Evolutionary conservation across 2,329 filamentous ascomycete genomes (phyloP), one percentile per base, ranked within the genome.

Genomic region (Cryphonectria nitschkei): DNA sequence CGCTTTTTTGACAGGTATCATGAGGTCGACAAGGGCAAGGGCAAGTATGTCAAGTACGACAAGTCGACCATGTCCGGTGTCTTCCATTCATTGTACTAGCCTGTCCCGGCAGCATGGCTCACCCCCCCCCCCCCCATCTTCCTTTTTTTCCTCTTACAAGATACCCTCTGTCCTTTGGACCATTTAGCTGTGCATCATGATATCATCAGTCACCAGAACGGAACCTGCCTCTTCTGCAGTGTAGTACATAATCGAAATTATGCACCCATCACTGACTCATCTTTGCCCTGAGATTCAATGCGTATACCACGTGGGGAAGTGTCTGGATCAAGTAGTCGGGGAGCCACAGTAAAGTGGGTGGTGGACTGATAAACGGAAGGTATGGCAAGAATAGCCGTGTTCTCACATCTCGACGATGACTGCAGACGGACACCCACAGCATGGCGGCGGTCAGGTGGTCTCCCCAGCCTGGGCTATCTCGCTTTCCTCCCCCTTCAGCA

Each of bases 31-130:
- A 98, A 97, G 84, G 96, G 96, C 72, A 97, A 95, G 82, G 95
- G 95, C 75, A 99, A 99, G 82, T 97, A 98, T 81, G 94, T 97
- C 80, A 98, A 97, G 84, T 98, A 97, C 80, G 95, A 98, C 83
- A 98, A 98, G 84, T 86, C 86, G 56, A 88, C 90, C 64, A 91
- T 99, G 76, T 89, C 92, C 63, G 88, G 88, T 32, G 85, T 91
- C 13, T 90, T 90, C 76, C 76, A 84, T 68, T 87, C 84, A 68
- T 79, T 90, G 39, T 85, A 84, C 73, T 85, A 73, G 70, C 58
- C 8, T 67, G 50, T 43, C 32, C 50, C 16, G 22, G 37, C 37
- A 16, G 50, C 32, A 7, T 50, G 46, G 46, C 22, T n/a, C 54
- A 26, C 32, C 29, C 13, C 8, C 2, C 3, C 37, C 60, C 22